phyloP scores from a whole-genome alignment of 2,329 filamentous ascomycete species.

The Ophiostoma australiae region DNA sequence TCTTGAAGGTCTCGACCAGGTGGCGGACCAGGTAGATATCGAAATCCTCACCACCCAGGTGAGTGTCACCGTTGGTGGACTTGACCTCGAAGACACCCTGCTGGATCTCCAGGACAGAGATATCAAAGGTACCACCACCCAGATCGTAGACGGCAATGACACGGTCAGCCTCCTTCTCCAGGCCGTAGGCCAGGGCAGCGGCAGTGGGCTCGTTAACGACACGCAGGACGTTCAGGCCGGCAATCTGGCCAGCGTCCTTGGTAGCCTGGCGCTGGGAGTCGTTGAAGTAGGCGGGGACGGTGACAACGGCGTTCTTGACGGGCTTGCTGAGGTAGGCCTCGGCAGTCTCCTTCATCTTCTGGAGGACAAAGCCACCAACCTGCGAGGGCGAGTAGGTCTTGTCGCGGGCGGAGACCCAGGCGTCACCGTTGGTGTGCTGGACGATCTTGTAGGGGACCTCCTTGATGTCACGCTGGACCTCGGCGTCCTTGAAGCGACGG shows the following conservation, averaged over 20 bases:
- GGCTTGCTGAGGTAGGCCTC: slow-evolving; percentile 92
- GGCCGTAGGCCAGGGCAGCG: slow-evolving; percentile 95
- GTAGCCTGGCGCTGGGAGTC: slow-evolving; percentile 97
- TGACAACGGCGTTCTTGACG: slow-evolving; percentile 95
- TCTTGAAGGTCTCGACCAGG: slow-evolving; percentile 86
- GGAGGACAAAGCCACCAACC: slow-evolving; percentile 93
- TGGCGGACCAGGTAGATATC: slow-evolving; percentile 97
- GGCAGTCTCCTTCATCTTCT: slow-evolving; percentile 99
- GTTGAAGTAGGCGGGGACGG: slow-evolving; percentile 98
- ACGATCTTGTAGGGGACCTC: slow-evolving; percentile 99
- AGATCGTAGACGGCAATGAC: slow-evolving; percentile 93
- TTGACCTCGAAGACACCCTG: slow-evolving; percentile 77
- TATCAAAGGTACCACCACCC: slow-evolving; percentile 99
- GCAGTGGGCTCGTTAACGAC: slow-evolving; percentile 99
- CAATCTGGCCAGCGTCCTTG: slow-evolving; percentile 97
- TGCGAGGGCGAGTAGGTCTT: slow-evolving; percentile 97
- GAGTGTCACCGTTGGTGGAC: slow-evolving; percentile 95
- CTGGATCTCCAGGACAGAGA: slow-evolving; percentile 57
- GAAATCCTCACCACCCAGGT: slow-evolving; percentile 96
- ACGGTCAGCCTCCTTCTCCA: slow-evolving; percentile 95
- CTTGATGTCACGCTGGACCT: slow-evolving; percentile 95
- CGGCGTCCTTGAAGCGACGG: slow-evolving; percentile 87
- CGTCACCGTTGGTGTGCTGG: slow-evolving; percentile 83
- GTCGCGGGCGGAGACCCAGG: slow-evolving; percentile 90
- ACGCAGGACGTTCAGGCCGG: slow-evolving; percentile 94